Base-by-base conservation (phyloP, 495 filamentous ascomycete genomes). In the Bacidia gigantensis region DNA sequence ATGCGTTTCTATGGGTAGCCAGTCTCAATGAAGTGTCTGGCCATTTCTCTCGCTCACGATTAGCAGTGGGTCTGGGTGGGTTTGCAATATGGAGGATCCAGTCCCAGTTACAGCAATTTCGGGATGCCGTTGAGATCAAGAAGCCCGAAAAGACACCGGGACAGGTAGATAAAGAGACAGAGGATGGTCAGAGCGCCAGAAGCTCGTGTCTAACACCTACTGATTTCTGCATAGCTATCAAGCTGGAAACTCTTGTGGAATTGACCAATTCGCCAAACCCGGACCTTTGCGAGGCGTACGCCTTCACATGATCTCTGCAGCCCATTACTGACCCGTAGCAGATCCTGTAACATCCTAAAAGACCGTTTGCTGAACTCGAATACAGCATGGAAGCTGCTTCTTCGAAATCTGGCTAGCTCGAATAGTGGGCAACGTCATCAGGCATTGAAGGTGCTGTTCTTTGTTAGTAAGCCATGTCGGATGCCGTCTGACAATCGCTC, bases 221-320 rank as follows among this genome's bases (percentile, higher is more conserved):
- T 35, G 14, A 35, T 14, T 5, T 35, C 5, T 14, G 14, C 12
- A 3, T 49, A 76, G 73, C 69, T 12, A 64, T 77, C 50, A 75
- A 75, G 51, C 54, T 77, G 50, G 66, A 73, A 45, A 74, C 74
- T 1, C 67, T 77, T 14, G 60, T 69, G 20, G 70, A 71, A 56
- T 67, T 77, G 40, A 68, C 68, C 43, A 64, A 69, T 51, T 72
- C 69, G 61, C 67, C 72, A 26, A 76, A 70, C 53, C 64, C 70
- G 59, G 70, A 75, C 49, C 71, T 77, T 48, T 68, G 72, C 57
- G 64, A 69, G 51, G 71, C 72, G 73, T 77, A 73, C 49, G 72
- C 50, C n/a, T 45, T 26, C 26, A 23, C 51, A 11, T 17, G 24
- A 2, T 5, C 23, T 46, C 14, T 20, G 40, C 21, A 41, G 26